Percentiles rank a stretch among this genome's conserved stretches.
Conservation (phyloP, 2,329 filamentous ascomycete genomes). For the Hypoxylon rubiginosum region DNA sequence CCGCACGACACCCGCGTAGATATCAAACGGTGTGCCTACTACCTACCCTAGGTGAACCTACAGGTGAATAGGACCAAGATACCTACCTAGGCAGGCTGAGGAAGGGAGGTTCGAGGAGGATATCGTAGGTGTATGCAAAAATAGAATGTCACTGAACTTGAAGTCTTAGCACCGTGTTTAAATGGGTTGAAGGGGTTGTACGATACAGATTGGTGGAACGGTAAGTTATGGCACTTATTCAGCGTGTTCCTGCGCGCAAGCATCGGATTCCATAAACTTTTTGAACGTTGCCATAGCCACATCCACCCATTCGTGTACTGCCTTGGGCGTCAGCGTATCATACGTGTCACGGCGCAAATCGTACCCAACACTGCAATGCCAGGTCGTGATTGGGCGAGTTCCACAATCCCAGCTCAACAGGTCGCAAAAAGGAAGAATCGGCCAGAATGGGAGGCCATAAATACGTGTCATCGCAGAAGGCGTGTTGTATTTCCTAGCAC, state of each 20-base stretch:
- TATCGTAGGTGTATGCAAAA: neutral
- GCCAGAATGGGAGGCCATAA: constrained; percentile 24
- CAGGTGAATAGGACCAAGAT: neutral
- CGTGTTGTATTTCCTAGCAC: constrained; percentile 53
- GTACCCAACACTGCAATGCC: constrained; percentile 14
- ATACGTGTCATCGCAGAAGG: constrained; percentile 52
- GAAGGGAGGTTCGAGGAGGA: neutral
- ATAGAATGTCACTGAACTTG: neutral
- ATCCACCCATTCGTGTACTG: constrained; percentile 2
- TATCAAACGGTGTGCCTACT: neutral
- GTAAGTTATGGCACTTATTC: neutral
- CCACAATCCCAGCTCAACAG: constrained; percentile 26
- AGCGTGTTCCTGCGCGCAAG: neutral
- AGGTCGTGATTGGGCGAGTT: constrained; percentile 31
- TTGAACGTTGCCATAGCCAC: constrained; percentile 3
- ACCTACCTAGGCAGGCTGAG: neutral
- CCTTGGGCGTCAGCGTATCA: constrained; percentile 14
- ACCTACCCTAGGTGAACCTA: neutral
- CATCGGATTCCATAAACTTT: neutral
- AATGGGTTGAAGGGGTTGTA: neutral
- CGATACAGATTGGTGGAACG: neutral
- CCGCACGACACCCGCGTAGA: neutral
- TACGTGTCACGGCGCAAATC: constrained; percentile 37
- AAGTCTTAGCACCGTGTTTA: neutral
- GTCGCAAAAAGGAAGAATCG: constrained; percentile 34